A percentile compares a stretch with the other conserved stretches of the same genome.
phyloP scores from a whole-genome alignment of 2,329 filamentous ascomycete genomes.

The Alternaria sp. region DNA sequence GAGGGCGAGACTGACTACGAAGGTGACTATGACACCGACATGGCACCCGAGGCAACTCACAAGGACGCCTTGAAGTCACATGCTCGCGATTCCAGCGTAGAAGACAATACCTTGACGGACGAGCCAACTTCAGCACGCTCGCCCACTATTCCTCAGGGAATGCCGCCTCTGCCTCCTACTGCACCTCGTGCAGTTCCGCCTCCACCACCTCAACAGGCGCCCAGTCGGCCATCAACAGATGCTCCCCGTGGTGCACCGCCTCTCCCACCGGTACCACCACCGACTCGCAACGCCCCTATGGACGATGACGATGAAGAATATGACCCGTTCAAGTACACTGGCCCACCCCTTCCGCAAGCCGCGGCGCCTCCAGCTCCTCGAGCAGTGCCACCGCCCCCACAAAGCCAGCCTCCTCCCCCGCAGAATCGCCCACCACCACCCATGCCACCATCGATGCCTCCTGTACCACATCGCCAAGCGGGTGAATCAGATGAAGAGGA shows the following conservation, averaged over 20 bases:
- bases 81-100: conserved; percentile 75
- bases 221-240: conserved; percentile 68
- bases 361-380: conserved; percentile 42
- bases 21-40: conserved; percentile 97
- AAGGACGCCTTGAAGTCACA: conserved; percentile 91
- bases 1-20: conserved; percentile 93
- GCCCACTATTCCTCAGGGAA: conserved; percentile 42
- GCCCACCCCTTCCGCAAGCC: conserved; percentile 11
- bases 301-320: conserved; percentile 66
- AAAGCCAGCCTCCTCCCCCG: conserved; percentile 37
- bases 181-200: conserved; percentile 60
- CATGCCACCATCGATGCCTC: conserved; percentile 45
- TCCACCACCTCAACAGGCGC: conserved; percentile 62
- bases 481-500: conserved; percentile 44
- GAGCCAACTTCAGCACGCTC: conserved; percentile 57
- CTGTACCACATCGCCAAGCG: conserved; percentile 35
- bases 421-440: conserved; percentile 40
- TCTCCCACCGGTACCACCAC: conserved; percentile 69
- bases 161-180: conserved; percentile 45
- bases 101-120: conserved; percentile 66
- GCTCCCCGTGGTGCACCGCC: conserved; percentile 73
- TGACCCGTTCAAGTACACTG: conserved; percentile 66
- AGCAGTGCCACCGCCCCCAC: conserved; percentile 46
- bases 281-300: conserved; percentile 54
- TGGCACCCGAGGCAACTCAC: conserved; percentile 89